Evolutionary conservation across 495 filamentous ascomycete species (phyloP), one percentile per base, ranked within the genome.

Genomic region (Rhizodiscina lignyota): DNA sequence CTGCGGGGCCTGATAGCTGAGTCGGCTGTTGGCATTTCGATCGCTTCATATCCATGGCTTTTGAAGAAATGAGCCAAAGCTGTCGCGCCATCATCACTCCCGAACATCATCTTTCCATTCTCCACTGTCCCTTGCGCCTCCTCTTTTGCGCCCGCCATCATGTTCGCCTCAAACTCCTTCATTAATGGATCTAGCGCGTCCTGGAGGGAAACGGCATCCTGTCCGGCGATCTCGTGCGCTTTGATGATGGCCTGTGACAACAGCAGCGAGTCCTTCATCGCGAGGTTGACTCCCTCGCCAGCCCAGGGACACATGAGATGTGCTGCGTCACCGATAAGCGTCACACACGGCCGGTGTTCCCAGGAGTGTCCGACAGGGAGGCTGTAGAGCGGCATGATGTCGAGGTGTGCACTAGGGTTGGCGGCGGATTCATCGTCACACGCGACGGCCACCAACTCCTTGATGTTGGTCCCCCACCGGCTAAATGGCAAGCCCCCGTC

Each of bases 371-470:
- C 47, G n/a, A 50, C 34, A 12, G 47, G 47, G 5, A 50, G 31
- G 15, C 40, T 42, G 40, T 50, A 50, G 0, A 47, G 23, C 12
- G 35, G 37, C 15, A 27, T 30, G 1, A 41, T 39, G 12, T 48
- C 44, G 6, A 30, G 4, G 2, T 13, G 0, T 6, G 16, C 13
- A 10, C 26, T 26, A 4, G 30, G 32, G 21, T 39, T 40, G 24
- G 39, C 40, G 3, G 11, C 39, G 24, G 36, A 21, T 38, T 48
- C 52, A 17, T 56, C 54, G 21, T 60, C 56, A 39, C 54, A 65
- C 18, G 57, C 57, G 4, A 50, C 46, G 6, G 41, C 31, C 4
- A 67, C 40, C 12, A 64, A 42, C 3, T 66, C 47, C 40, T 62
- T 61, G 21, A 64, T 27, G 3, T 18, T 30, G 2, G 39, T n/a